phyloP scores from a whole-genome alignment of 768 basidiomycete genomes.

The Suillus tomentosus region DNA sequence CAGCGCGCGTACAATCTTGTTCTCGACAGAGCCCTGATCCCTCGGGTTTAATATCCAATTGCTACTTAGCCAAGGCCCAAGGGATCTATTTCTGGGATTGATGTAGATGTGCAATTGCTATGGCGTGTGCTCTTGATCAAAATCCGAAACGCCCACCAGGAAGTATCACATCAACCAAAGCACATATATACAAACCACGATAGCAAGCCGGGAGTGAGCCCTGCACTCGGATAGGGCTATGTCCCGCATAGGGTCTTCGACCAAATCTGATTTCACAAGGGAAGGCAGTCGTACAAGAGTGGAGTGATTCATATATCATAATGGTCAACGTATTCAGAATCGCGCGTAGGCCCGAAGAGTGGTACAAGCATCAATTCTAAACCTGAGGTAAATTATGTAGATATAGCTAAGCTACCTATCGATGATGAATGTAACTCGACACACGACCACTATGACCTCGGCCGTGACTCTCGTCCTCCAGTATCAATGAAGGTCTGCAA shows the following conservation, averaged over 20 bases:
- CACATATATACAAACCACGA: too few species aligned
- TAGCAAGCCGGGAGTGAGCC: too few species aligned
- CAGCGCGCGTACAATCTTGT: too few species aligned
- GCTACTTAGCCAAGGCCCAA: background rate
- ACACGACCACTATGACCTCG: background rate
- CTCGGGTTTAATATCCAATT: too few species aligned
- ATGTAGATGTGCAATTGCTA: background rate
- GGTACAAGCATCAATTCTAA: background rate
- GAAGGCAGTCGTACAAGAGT: background rate
- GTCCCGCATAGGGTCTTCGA: too few species aligned
- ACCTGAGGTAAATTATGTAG: background rate
- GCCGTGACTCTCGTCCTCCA: slow-evolving; percentile 18
- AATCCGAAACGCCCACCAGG: background rate
- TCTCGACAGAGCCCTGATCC: too few species aligned
- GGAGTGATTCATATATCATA: background rate
- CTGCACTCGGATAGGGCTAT: too few species aligned
- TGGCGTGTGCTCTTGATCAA: background rate
- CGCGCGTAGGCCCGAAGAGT: background rate
- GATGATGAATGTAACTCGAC: background rate
- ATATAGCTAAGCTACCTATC: slow-evolving; percentile 5
- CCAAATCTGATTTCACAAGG: too few species aligned
- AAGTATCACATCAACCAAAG: too few species aligned
- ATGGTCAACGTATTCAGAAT: background rate
- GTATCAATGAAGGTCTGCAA: slow-evolving; percentile 38
- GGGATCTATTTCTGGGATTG: slow-evolving; percentile 1